A percentile compares a stretch with the other conserved stretches of the same genome.
Conservation (phyloP, 768 basidiomycete species). For the Russula olivacea region DNA sequence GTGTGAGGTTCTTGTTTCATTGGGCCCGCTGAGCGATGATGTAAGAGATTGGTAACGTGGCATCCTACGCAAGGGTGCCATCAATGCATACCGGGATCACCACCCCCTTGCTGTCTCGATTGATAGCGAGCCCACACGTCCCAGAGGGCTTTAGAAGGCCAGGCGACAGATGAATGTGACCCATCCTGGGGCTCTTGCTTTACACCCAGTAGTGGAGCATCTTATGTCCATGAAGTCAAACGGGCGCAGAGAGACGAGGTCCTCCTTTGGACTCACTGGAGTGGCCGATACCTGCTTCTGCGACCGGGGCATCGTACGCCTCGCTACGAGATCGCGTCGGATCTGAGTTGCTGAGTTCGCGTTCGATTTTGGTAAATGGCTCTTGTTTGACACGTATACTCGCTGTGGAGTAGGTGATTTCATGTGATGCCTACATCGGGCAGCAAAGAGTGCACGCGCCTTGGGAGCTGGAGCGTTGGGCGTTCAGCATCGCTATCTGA, state of each 20-base stretch:
- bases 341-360: not conserved
- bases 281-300: too few relatives aligned
- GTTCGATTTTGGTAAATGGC: not conserved
- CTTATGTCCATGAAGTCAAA: conserved; percentile 5
- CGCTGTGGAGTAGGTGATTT: not conserved
- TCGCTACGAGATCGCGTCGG: not conserved
- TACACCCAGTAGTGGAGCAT: not conserved
- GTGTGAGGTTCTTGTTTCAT: not conserved
- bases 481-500: conserved; percentile 15
- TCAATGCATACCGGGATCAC: not conserved
- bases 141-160: conserved; percentile 6
- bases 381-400: conserved; percentile 12
- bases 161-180: not conserved
- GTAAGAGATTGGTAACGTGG: not conserved
- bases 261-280: not conserved
- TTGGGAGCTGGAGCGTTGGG: not conserved
- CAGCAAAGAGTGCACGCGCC: not conserved
- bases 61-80: not conserved
- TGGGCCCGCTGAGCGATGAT: not conserved
- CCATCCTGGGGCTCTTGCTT: conserved; percentile 8
- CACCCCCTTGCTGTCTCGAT: not conserved
- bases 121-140: conserved; percentile 12
- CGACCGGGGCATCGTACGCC: not conserved
- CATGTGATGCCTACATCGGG: not conserved
- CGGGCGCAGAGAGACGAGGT: not conserved